Evolutionary conservation across 2,329 filamentous ascomycete genomes (phyloP).

Genomic region (Pseudogymnoascus sp.): DNA sequence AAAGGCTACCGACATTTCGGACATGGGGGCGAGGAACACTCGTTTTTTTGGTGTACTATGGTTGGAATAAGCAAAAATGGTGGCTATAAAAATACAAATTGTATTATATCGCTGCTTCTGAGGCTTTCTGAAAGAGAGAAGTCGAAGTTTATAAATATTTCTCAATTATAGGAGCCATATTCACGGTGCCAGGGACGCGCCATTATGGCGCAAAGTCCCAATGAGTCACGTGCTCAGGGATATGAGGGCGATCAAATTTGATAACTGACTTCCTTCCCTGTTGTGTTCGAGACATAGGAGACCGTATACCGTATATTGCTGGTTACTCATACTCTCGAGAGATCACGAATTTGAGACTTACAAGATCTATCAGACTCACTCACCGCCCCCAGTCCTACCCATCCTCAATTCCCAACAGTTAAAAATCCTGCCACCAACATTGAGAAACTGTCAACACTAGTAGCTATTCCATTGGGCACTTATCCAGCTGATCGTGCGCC

Average conservation of each 20-base stretch:
- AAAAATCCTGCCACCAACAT: neutral
- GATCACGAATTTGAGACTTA: neutral
- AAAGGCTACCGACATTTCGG: neutral
- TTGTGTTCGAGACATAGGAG: slow-evolving; percentile 1
- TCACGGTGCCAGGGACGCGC: neutral
- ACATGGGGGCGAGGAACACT: neutral
- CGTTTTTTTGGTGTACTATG: neutral
- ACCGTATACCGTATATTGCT: neutral
- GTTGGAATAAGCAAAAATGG: neutral
- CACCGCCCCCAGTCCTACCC: neutral
- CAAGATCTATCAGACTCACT: slow-evolving; percentile 7
- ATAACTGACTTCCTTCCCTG: neutral
- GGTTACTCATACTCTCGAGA: neutral
- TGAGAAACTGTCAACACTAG: neutral
- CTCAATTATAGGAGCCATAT: neutral
- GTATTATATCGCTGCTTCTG: neutral
- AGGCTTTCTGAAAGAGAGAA: neutral
- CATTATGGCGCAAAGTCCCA: neutral
- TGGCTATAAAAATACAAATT: neutral
- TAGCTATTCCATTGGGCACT: neutral
- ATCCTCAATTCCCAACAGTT: slow-evolving; percentile 1
- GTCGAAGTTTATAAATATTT: neutral
- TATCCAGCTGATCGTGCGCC: slow-evolving; percentile 3
- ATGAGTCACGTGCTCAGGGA: neutral
- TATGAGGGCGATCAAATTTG: slow-evolving; percentile 1